Evolutionary conservation across 176 grass and related monocot genomes (phyloP).

Genomic region (Dactylis glomerata): DNA sequence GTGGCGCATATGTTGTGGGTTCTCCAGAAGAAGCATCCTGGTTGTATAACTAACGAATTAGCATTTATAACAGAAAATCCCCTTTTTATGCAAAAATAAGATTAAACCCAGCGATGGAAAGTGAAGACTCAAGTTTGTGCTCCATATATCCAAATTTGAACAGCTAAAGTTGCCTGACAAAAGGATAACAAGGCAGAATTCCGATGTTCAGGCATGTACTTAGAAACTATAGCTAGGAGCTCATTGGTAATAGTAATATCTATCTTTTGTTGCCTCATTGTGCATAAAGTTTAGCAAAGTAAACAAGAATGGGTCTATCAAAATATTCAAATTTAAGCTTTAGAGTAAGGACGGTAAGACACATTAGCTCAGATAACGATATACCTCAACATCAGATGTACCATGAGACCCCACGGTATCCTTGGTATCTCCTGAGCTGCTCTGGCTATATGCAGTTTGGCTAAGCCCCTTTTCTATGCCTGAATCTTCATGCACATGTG

Average conservation of each 20-base stretch:
- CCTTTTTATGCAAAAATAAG: neutral
- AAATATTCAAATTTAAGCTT: neutral
- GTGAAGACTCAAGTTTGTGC: neutral
- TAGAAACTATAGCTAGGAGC: neutral
- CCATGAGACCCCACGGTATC: slow-evolving; percentile 19
- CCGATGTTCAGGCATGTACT: neutral
- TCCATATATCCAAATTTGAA: neutral
- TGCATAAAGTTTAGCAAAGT: neutral
- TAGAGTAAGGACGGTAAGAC: neutral
- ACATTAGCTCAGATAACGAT: neutral
- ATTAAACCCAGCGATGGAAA: neutral
- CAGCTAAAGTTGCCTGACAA: neutral
- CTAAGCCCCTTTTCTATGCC: slow-evolving; percentile 20
- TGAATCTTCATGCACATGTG: slow-evolving; percentile 12
- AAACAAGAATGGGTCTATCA: neutral
- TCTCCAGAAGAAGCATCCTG: slow-evolving; percentile 54
- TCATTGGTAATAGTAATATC: neutral
- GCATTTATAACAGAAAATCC: neutral
- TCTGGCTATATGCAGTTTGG: slow-evolving; percentile 19
- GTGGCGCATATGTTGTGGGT: slow-evolving; percentile 57
- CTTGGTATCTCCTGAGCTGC: slow-evolving; percentile 28
- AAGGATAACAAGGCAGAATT: neutral
- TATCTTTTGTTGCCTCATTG: neutral
- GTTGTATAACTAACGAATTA: slow-evolving; percentile 21
- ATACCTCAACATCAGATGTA: slow-evolving; percentile 42